Conservation (phyloP, 805 yeast genomes). For the Yarrowia sp. region DNA sequence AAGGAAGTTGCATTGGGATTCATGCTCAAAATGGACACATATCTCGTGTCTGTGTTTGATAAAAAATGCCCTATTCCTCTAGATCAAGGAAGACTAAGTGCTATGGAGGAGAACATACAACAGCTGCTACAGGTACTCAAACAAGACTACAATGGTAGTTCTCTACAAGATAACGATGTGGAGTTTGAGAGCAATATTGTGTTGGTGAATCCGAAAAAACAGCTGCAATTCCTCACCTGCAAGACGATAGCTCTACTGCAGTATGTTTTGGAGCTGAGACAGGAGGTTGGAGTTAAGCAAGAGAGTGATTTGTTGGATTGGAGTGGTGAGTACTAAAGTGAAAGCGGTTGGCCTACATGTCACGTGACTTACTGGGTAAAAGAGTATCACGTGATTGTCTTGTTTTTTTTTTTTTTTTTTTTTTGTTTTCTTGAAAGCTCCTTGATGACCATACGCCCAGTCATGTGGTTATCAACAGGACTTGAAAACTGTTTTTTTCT, state of each 20-base stretch:
- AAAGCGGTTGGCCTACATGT: background rate
- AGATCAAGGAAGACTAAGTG: background rate
- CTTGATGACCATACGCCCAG: no score
- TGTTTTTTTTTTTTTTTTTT: no score
- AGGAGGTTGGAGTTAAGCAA: background rate
- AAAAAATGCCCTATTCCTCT: background rate
- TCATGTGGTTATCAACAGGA: no score
- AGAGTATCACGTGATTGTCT: background rate
- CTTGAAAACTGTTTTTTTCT: no score
- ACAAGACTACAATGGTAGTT: background rate
- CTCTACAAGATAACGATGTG: conserved; percentile 2
- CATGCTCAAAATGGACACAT: background rate
- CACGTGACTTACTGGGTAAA: background rate
- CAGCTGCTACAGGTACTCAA: background rate
- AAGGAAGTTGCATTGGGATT: background rate
- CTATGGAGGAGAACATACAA: background rate
- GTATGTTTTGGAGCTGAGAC: background rate
- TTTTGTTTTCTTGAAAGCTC: no score
- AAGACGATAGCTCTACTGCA: conserved; percentile 2
- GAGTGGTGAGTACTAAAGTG: background rate
- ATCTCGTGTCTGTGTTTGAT: background rate
- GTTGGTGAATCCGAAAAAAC: background rate
- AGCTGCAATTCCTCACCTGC: background rate
- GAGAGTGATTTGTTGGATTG: background rate
- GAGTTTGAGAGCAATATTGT: background rate